Percentiles rank a stretch among this genome's conserved stretches.
Evolutionary conservation across 768 basidiomycete species (phyloP).

Genomic region (Lepiota brunneoincarnata): DNA sequence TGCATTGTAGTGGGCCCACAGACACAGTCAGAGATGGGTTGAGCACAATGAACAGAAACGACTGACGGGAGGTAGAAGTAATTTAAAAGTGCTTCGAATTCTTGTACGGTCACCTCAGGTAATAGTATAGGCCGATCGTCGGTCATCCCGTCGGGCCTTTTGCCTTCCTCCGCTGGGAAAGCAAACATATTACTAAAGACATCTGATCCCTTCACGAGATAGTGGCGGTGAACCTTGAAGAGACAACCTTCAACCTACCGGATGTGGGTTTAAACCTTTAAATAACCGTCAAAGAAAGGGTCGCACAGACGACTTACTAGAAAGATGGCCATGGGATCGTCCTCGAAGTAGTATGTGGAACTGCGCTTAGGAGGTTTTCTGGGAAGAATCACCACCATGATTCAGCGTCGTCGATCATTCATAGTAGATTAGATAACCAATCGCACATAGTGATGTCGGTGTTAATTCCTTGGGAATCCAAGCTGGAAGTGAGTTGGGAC

Average conservation of each 20-base stretch:
- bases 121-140: slow-evolving; percentile 29
- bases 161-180: slow-evolving; percentile 20
- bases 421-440: too few species aligned
- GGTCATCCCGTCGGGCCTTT: not conserved
- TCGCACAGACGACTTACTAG: not conserved
- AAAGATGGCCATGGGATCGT: slow-evolving; percentile 4
- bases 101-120: slow-evolving; percentile 26
- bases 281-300: not conserved
- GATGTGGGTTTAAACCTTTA: not conserved
- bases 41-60: slow-evolving; percentile 21
- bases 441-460: too few species aligned
- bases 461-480: too few species aligned
- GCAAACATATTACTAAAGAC: slow-evolving; percentile 33
- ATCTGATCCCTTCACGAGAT: slow-evolving; percentile 31
- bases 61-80: slow-evolving; percentile 38
- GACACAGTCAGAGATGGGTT: slow-evolving; percentile 28
- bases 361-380: not conserved
- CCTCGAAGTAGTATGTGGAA: not conserved
- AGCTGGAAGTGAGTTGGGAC: too few species aligned
- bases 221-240: slow-evolving; percentile 36
- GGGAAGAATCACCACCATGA: not conserved
- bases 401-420: too few species aligned
- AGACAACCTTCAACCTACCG: slow-evolving; percentile 33
- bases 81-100: slow-evolving; percentile 36
- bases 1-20: slow-evolving; percentile 32